A percentile compares a stretch with the other conserved stretches of the same genome.
These are phyloP conservation scores for Nemania bipapillata DNA, from an alignment of 2,329 filamentous ascomycete genomes.

Conservation along the genomic window DNA sequence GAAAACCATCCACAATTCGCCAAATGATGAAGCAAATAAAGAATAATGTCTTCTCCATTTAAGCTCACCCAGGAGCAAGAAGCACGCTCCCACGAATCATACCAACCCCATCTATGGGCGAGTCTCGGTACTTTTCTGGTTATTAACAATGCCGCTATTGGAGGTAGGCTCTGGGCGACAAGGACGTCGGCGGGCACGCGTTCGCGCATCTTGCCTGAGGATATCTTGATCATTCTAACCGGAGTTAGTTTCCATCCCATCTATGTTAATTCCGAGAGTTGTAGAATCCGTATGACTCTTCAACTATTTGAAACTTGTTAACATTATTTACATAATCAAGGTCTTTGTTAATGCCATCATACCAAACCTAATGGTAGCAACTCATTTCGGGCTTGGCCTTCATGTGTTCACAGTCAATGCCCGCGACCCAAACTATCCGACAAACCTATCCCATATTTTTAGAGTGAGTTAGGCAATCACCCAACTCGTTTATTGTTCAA, in stretches of 20 bases:
- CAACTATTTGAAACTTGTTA: neutral
- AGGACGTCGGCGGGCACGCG: conserved; percentile 39
- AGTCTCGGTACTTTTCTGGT: conserved; percentile 42
- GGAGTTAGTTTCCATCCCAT: conserved; percentile 37
- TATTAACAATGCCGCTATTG: conserved; percentile 41
- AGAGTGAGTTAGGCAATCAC: conserved; percentile 35
- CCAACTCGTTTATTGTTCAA: neutral
- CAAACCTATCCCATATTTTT: conserved; percentile 44
- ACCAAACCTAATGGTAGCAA: conserved; percentile 46
- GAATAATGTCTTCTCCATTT: conserved; percentile 25
- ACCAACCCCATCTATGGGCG: conserved; percentile 43
- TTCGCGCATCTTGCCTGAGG: conserved; percentile 41
- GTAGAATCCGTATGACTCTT: neutral
- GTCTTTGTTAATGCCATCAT: conserved; percentile 45
- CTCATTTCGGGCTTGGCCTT: conserved; percentile 44
- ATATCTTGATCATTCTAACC: conserved; percentile 41
- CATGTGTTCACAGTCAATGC: conserved; percentile 40
- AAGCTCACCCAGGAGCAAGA: conserved; percentile 31
- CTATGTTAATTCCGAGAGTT: neutral
- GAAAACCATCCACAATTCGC: too few relatives aligned
- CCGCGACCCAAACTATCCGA: conserved; percentile 40
- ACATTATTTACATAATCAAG: conserved; percentile 21
- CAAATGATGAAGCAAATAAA: too few relatives aligned
- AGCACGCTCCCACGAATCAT: conserved; percentile 36
- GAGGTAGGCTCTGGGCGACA: conserved; percentile 43